A percentile compares a stretch with the other conserved stretches of the same genome.
phyloP scores from a whole-genome alignment of 148 eudicot species.

The Beta vulgaris region DNA sequence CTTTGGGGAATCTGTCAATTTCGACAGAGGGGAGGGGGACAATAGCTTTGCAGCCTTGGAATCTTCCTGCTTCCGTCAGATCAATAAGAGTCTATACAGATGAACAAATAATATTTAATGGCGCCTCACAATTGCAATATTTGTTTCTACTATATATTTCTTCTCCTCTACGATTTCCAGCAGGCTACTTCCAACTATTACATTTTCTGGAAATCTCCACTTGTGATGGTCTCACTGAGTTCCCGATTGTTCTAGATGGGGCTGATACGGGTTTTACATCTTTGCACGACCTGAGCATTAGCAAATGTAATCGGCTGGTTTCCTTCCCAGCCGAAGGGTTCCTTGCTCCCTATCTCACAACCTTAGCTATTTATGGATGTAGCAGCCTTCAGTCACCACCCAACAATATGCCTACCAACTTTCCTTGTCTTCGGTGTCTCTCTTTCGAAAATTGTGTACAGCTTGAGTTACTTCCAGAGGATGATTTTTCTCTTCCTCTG shows the following conservation, averaged over 20 bases:
- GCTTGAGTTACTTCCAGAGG: neutral
- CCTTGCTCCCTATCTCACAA: neutral
- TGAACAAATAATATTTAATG: too few species aligned
- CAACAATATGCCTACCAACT: neutral
- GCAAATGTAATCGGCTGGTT: neutral
- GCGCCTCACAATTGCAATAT: neutral
- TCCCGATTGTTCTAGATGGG: neutral
- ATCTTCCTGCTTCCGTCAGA: neutral
- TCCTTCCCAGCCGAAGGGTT: neutral
- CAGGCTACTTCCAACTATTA: neutral
- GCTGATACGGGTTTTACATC: neutral
- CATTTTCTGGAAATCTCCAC: too few species aligned
- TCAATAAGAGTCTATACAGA: neutral
- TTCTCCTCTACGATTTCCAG: neutral
- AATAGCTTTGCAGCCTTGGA: neutral
- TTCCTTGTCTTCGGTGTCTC: neutral
- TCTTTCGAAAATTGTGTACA: neutral
- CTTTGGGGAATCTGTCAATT: too few species aligned
- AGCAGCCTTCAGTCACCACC: neutral
- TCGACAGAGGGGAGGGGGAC: too few species aligned
- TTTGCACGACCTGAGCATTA: neutral
- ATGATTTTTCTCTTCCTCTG: neutral
- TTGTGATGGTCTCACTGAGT: neutral
- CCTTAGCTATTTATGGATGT: neutral
- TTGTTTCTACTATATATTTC: neutral